phyloP scores from a whole-genome alignment of 768 basidiomycete species.

The Steccherinum ochraceum region DNA sequence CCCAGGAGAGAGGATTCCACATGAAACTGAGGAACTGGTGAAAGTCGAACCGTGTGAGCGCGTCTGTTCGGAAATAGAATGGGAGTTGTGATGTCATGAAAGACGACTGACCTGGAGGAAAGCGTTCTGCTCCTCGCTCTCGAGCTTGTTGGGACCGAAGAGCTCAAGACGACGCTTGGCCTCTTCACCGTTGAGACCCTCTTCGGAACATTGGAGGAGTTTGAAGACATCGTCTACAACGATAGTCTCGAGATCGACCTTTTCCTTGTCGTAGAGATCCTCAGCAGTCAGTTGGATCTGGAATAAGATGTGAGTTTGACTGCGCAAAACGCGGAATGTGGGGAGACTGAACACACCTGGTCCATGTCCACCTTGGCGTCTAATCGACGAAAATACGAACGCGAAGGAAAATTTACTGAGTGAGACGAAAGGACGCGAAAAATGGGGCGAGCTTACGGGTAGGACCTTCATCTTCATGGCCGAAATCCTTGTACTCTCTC shows the following conservation, averaged over 20 bases:
- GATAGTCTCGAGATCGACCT: conserved; percentile 97
- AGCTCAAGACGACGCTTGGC: conserved; percentile 79
- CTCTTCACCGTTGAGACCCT: conserved; percentile 72
- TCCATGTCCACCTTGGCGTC: conserved; percentile 89
- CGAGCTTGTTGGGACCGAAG: conserved; percentile 95
- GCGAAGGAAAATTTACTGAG: conserved; percentile 3
- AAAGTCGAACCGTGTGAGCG: not conserved
- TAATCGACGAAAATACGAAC: conserved; percentile 21
- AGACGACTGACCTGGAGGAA: conserved; percentile 70
- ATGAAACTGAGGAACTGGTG: conserved; percentile 95
- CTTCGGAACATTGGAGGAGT: conserved; percentile 84
- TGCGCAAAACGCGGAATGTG: not conserved
- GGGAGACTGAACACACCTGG: conserved; percentile 33
- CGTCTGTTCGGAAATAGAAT: not conserved
- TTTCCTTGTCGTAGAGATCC: conserved; percentile 96
- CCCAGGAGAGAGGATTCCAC: conserved; percentile 99
- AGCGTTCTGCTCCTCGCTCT: conserved; percentile 84
- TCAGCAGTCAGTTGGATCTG: conserved; percentile 87
- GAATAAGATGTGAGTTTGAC: not conserved
- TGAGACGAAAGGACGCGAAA: conserved; percentile 1
- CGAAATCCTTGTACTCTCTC: conserved; percentile 85
- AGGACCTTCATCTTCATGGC: conserved; percentile 56
- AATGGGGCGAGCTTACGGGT: conserved; percentile 46
- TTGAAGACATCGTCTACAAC: conserved; percentile 96
- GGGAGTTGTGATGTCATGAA: not conserved